Evolutionary conservation across 2,329 filamentous ascomycete genomes (phyloP).

Genomic region (Chaetoscypha palmicola): DNA sequence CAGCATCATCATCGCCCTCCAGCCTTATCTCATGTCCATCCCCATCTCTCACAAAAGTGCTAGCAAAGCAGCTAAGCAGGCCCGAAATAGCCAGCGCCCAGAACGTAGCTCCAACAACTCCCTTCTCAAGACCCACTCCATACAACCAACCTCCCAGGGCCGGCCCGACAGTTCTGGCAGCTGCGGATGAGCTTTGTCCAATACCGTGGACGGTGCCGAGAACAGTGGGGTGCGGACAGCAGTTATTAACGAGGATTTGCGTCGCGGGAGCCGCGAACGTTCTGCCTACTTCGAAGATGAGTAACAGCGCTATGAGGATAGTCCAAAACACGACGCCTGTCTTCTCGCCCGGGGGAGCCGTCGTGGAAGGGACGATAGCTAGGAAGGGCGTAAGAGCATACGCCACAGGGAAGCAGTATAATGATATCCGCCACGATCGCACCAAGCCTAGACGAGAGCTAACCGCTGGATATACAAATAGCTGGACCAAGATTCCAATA

Average conservation of each 20-base stretch:
- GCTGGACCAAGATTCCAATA: constrained; percentile 68
- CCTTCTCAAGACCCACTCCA: constrained; percentile 49
- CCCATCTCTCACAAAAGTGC: constrained; percentile 51
- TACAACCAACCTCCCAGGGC: constrained; percentile 54
- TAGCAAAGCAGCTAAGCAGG: constrained; percentile 42
- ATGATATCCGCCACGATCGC: constrained; percentile 58
- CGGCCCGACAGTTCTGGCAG: constrained; percentile 53
- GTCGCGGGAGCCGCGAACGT: constrained; percentile 59
- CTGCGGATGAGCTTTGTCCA: constrained; percentile 51
- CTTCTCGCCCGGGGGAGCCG: constrained; percentile 25
- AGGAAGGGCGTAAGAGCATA: constrained; percentile 67
- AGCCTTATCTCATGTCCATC: constrained; percentile 59
- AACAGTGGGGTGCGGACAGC: constrained; percentile 50
- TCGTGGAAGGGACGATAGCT: constrained; percentile 50
- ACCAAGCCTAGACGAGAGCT: constrained; percentile 62
- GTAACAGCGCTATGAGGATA: constrained; percentile 33
- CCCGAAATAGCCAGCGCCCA: constrained; percentile 44
- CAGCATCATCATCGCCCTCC: constrained; percentile 50
- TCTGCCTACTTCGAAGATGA: constrained; percentile 63
- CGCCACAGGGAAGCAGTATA: constrained; percentile 63
- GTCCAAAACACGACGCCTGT: constrained; percentile 25
- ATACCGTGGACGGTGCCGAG: constrained; percentile 51
- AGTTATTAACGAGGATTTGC: constrained; percentile 56
- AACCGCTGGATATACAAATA: constrained; percentile 62
- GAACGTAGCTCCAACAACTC: constrained; percentile 42